These are phyloP conservation scores for Fusarium tricinctum DNA, from an alignment of 2,329 filamentous ascomycete species.

Conservation along the genomic window DNA sequence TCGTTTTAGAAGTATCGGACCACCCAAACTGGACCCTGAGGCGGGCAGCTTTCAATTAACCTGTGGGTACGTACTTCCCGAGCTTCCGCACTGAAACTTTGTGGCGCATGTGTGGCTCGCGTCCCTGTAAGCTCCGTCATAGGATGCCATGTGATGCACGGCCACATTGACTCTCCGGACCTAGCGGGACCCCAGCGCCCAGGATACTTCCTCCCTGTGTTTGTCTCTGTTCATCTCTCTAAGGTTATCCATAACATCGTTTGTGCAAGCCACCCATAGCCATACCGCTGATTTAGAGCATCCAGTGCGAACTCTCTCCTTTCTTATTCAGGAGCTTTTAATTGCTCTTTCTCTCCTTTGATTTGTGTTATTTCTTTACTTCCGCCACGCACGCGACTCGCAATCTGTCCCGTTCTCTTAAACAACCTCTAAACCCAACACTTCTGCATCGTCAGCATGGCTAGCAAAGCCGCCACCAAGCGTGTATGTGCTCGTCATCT, in stretches of 20 bases:
- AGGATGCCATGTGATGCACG: constrained; percentile 39
- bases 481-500: constrained; percentile 64
- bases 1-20: constrained; percentile 40
- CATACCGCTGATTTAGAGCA: constrained; percentile 20
- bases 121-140: constrained; percentile 29
- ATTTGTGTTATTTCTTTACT: not conserved
- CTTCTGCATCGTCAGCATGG: constrained; percentile 63
- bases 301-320: constrained; percentile 12
- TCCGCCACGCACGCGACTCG: constrained; percentile 43
- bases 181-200: constrained; percentile 29
- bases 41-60: constrained; percentile 34
- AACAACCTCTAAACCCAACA: constrained; percentile 12
- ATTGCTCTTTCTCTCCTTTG: constrained; percentile 17
- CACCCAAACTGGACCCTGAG: constrained; percentile 31
- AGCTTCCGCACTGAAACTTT: constrained; percentile 19
- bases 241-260: constrained; percentile 32
- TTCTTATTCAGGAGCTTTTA: constrained; percentile 6
- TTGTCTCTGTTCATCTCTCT: constrained; percentile 32
- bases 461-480: constrained; percentile 79
- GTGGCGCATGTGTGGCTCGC: constrained; percentile 21
- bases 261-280: constrained; percentile 21
- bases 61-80: constrained; percentile 31
- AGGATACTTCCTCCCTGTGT: constrained; percentile 30
- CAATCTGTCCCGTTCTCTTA: constrained; percentile 48
- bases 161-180: constrained; percentile 38